Evolutionary conservation across 2,329 filamentous ascomycete species (phyloP), one percentile per base, ranked within the genome.

Genomic region (Hypoxylon sp.): DNA sequence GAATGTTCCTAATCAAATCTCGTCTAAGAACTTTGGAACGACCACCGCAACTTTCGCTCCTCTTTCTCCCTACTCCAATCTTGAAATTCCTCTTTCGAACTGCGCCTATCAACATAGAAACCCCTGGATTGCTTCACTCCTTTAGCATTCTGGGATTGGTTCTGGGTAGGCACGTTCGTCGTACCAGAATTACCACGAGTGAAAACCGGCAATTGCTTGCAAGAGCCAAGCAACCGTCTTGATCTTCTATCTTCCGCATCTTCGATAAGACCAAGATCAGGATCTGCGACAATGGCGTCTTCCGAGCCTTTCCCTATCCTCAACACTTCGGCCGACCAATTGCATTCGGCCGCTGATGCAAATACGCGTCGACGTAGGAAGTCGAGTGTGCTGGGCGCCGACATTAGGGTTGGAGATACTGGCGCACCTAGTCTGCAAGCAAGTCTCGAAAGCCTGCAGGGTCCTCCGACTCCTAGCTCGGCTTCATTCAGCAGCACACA

Each of bases 271-370:
- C 35, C 21, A 7, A 44, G n/a, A 21, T 31, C n/a, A n/a, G 32
- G n/a, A 30, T 32, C 23, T 9, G 41, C 58, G 59, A 69, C 21
- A 62, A 79, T 79, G 76, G 69, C 76, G 29, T 69, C 66, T 48
- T 67, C 74, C 54, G 80, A 84, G 67, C 81, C 81, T 13, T 84
- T 84, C 55, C 81, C 81, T 46, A 71, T 78, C 27, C 74, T 84
- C 60, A 79, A 75, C 67, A 74, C 75, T 38, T 73, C 77, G 40
- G 74, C 75, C 55, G 77, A 81, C 57, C 77, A 79, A 63, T 67
- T 78, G 59, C 73, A 74, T 63, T 71, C 73, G 32, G 64, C 59
- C 34, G 63, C 70, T 51, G 62, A 66, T 36, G 68, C 72, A 51
- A 70, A 65, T 36, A 65, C 73, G 34, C 76, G 77, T 59, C 75